These are phyloP conservation scores for Oryza punctata DNA, from an alignment of 176 grass and related monocot genomes.

Conservation along the genomic window DNA sequence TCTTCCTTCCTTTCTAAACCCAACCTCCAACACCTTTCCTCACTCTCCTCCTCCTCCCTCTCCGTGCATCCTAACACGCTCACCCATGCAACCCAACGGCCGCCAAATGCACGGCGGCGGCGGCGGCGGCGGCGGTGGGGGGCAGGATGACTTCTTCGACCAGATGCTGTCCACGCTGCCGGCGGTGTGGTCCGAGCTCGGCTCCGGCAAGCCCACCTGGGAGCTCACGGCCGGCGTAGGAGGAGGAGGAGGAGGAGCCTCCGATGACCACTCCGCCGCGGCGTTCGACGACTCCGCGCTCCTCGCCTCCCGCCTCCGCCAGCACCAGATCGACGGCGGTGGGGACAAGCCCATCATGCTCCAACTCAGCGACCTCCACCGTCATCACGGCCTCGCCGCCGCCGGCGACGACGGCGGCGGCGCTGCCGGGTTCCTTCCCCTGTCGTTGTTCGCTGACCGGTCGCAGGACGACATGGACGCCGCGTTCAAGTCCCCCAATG, in stretches of 20 bases:
- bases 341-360: conserved; percentile 66
- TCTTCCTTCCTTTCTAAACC: too few relatives aligned
- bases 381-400: conserved; percentile 33
- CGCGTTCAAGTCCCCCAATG: conserved; percentile 67
- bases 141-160: conserved; percentile 90
- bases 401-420: conserved; percentile 23
- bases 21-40: too few relatives aligned
- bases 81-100: conserved; percentile 46
- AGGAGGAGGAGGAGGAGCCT: not conserved
- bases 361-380: conserved; percentile 52
- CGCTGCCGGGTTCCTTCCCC: conserved; percentile 49
- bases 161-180: conserved; percentile 86
- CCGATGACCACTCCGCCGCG: conserved; percentile 29
- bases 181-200: conserved; percentile 69
- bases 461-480: conserved; percentile 57
- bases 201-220: conserved; percentile 65
- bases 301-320: conserved; percentile 69
- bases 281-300: conserved; percentile 68
- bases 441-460: conserved; percentile 58
- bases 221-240: conserved; percentile 39
- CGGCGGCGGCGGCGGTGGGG: conserved; percentile 29
- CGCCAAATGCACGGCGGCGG: conserved; percentile 45
- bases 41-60: not conserved
- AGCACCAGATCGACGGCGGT: conserved; percentile 81
- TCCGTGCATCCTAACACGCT: too few relatives aligned